phyloP scores from a whole-genome alignment of 176 grass and related monocot genomes.

The Paspalum vaginatum region DNA sequence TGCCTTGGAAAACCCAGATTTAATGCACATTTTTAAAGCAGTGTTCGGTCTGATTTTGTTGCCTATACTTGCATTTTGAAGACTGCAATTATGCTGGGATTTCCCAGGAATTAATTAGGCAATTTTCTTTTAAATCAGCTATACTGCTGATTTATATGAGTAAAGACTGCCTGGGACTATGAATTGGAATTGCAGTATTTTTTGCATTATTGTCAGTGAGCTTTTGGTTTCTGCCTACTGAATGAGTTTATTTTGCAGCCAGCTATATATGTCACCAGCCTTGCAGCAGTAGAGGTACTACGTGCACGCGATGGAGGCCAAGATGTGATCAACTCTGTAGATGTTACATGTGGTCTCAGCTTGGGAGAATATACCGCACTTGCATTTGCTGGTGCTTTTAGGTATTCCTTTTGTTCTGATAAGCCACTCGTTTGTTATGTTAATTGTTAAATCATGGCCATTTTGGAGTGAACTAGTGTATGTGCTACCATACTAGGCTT shows the following conservation, averaged over 20 bases:
- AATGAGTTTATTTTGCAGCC: constrained; percentile 66
- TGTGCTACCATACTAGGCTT: no score
- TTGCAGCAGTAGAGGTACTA: constrained; percentile 88
- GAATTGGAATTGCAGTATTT: neutral
- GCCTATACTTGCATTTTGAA: neutral
- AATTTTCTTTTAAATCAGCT: neutral
- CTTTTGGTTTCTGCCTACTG: constrained; percentile 17
- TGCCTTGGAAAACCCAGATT: neutral
- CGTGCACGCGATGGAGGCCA: constrained; percentile 71
- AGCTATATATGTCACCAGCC: constrained; percentile 95
- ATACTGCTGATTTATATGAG: neutral
- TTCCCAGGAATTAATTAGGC: neutral
- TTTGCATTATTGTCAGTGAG: constrained; percentile 3
- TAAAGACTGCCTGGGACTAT: neutral
- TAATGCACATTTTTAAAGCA: neutral
- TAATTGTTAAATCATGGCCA: neutral
- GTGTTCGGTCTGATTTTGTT: neutral
- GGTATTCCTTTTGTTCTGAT: constrained; percentile 47
- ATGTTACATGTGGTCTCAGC: constrained; percentile 95
- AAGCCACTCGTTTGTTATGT: neutral
- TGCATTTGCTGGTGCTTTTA: constrained; percentile 96
- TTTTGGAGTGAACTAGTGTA: neutral
- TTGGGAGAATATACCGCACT: constrained; percentile 95
- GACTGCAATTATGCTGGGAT: neutral
- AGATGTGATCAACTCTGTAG: constrained; percentile 74